Evolutionary conservation across 257 asterid species (phyloP), one percentile per base, ranked within the genome.

Genomic region (Coffea canephora): DNA sequence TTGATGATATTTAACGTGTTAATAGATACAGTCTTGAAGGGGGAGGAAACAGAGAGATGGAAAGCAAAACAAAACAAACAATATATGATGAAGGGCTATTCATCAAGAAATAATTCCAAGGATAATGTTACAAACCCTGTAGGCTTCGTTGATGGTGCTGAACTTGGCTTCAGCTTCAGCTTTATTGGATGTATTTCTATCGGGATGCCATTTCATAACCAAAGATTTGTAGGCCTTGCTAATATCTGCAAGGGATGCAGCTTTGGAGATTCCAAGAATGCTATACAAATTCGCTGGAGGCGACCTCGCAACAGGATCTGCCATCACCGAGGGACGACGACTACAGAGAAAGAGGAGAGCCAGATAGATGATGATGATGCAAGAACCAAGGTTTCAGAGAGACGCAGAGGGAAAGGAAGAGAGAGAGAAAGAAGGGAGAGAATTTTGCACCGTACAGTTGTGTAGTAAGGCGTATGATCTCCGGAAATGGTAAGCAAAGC

Each of bases 181-280:
- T 81, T 77, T 90, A 84, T 91, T 92, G 79, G 92, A 82, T 59
- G 88, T 86, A 73, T 92, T 85, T 80, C 90, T 83, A 70, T 93
- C 97, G 6, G 98, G 98, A 41, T 95, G 95, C 94, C 99, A 93
- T 92, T 84, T 93, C 86, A 54, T 85, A 65, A 85, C 89, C 68
- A 95, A 92, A 55, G 87, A 86, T 76, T 89, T 89, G 88, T 95
- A 91, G 25, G 97, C 97, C 84, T 86, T 95, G 75, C 92, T 79
- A 80, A 93, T 88, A 5, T 93, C 99, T 16, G 89, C 43, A 64
- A 91, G 91, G 82, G 98, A 83, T 74, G 98, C 98, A 64, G 91
- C 78, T 75, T 84, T 91, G 14, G 96, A 78, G 75, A 95, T 87
- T 68, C 94, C 97, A 57, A 93, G 93, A 84, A 90, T 83, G 86